These are phyloP conservation scores for Pichia sp. DNA, from an alignment of 1,139 yeast genomes.

Conservation along the genomic window DNA sequence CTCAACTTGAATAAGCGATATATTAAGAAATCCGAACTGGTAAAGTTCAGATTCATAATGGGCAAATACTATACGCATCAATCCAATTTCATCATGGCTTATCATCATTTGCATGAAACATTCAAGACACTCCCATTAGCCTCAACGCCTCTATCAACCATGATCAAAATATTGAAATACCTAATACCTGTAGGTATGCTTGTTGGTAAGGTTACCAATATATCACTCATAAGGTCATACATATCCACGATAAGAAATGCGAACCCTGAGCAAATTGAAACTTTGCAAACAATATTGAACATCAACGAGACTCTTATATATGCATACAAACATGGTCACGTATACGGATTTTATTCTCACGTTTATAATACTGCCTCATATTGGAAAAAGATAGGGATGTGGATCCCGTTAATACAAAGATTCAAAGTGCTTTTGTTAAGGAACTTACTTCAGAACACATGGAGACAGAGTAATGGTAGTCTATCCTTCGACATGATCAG, in stretches of 20 bases:
- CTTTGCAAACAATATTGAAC: too few relatives aligned
- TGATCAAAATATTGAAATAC: constrained; percentile 39
- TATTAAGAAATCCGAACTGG: constrained; percentile 46
- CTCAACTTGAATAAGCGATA: constrained; percentile 39
- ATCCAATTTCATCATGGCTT: constrained; percentile 49
- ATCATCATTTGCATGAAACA: constrained; percentile 58
- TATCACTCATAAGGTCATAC: neutral
- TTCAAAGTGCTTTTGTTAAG: constrained; percentile 39
- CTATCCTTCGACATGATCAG: constrained; percentile 14
- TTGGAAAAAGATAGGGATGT: constrained; percentile 32
- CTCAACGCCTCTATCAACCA: constrained; percentile 28
- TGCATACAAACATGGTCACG: constrained; percentile 36
- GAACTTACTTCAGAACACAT: constrained; percentile 34
- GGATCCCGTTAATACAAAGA: constrained; percentile 36
- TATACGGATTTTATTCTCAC: constrained; percentile 28
- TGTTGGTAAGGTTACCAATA: constrained; percentile 40
- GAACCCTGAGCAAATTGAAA: too few relatives aligned
- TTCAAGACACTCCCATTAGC: constrained; percentile 32
- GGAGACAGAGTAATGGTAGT: constrained; percentile 11
- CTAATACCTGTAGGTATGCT: constrained; percentile 52
- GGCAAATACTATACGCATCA: constrained; percentile 61
- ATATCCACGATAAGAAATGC: too few relatives aligned
- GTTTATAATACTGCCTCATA: constrained; percentile 31
- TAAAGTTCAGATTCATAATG: constrained; percentile 61
- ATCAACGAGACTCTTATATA: constrained; percentile 26